Evolutionary conservation across 2,329 filamentous ascomycete species (phyloP), one percentile per base, ranked within the genome.

Genomic region (Endothia cerciana): DNA sequence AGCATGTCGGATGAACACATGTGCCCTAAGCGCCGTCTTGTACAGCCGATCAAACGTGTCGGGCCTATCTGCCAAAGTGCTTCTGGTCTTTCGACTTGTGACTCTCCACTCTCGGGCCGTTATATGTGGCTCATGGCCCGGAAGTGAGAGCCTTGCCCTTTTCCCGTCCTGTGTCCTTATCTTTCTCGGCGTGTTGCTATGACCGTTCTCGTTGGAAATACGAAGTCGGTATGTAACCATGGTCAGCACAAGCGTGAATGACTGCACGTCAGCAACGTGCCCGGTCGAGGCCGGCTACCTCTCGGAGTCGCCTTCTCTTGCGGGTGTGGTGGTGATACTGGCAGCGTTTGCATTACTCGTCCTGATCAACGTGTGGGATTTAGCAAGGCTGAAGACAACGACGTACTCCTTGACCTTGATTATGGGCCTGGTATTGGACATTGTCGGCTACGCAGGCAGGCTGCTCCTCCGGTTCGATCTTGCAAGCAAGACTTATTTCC

Each of bases 401-500:
- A 63, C 79, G 4, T 83, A 83, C 72, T 75, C 81, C 2, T 73
- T 74, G 1, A 71, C 75, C 2, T 69, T 85, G 62, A 72, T 77
- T 2, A 73, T 74, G 0, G 82, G 82, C 1, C 72, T 84, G 17
- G 66, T 78, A 6, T 67, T 84, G 8, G 81, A 83, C 66, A 72
- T 81, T 8, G 45, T 83, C 53, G 82, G 82, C 17, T 85, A 84
- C 67, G 73, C 79, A 17, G 82, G 81, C 4, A 78, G 80, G 45
- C 64, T 85, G 7, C 71, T 84, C 38, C 76, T 84, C 15, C 75
- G 76, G 51, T 72, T 70, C 8, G 69, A 75, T 36, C 71, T 72
- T 10, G 73, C 74, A 47, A 77, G 72, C 65, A 73, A 75, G 58
- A 71, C 72, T 3, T 77, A 74, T 65, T 83, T 84, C 68, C 73